A percentile compares a stretch with the other conserved stretches of the same genome.
Conservation (phyloP, 352 stramenopile genomes). For the Phytophthora tubulina region DNA sequence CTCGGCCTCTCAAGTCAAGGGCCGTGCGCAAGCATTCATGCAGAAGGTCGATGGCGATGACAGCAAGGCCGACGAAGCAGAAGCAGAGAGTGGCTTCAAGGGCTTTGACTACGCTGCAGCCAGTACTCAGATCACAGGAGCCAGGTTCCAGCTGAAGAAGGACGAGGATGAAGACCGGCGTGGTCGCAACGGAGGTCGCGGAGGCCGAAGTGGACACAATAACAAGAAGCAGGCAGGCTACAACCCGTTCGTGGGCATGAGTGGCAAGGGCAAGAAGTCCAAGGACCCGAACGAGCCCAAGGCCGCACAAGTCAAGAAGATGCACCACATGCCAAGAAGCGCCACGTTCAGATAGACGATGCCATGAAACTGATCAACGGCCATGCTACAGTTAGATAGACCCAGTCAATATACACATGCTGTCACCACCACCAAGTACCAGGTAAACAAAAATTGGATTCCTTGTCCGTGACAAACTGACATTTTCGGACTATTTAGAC, state of each 20-base stretch:
- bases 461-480: too few species aligned
- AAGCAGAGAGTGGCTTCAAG: conserved; percentile 37
- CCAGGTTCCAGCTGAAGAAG: conserved; percentile 63
- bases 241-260: conserved; percentile 81
- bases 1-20: conserved; percentile 46
- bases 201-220: conserved; percentile 32
- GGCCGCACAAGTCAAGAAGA: conserved; percentile 71
- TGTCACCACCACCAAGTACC: conserved; percentile 8
- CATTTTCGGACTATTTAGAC: too few species aligned
- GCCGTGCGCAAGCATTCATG: conserved; percentile 57
- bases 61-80: conserved; percentile 8
- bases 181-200: conserved; percentile 20
- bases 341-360: conserved; percentile 81
- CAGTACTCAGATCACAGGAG: conserved; percentile 49
- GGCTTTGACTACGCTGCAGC: conserved; percentile 70
- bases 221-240: conserved; percentile 66
- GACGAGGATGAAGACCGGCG: conserved; percentile 31
- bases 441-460: conserved; percentile 4
- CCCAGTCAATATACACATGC: conserved; percentile 19
- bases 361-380: conserved; percentile 1
- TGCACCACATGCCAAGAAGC: conserved; percentile 87
- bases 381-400: conserved; percentile 22
- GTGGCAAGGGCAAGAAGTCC: conserved; percentile 43
- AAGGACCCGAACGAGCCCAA: conserved; percentile 34
- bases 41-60: conserved; percentile 45